phyloP scores from a whole-genome alignment of 352 stramenopile species.

The Globisporangium irregulare region DNA sequence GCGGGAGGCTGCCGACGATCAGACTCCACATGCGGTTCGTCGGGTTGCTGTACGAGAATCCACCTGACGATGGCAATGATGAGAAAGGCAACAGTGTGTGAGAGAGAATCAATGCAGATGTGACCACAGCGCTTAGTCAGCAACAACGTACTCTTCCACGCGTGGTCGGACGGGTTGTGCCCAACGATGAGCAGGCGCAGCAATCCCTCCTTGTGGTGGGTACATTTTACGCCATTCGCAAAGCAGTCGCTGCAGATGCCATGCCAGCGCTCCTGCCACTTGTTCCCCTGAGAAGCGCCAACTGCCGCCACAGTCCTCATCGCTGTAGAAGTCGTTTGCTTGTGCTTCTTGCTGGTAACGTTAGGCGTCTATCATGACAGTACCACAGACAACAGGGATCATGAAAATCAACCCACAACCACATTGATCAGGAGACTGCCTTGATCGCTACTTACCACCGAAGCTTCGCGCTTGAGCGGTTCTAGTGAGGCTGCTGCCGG shows the following conservation, averaged over 20 bases:
- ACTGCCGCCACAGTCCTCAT: not conserved
- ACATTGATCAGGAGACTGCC: not conserved
- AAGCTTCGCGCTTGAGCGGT: not conserved
- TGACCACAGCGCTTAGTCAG: slow-evolving; percentile 4
- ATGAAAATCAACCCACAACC: not conserved
- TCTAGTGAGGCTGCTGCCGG: slow-evolving; percentile 1
- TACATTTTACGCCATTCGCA: slow-evolving; percentile 38
- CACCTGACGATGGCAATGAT: not conserved
- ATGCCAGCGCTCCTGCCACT: slow-evolving; percentile 86
- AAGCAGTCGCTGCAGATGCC: slow-evolving; percentile 76
- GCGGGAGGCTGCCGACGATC: slow-evolving; percentile 59
- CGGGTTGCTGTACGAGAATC: slow-evolving; percentile 59
- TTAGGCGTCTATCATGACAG: not conserved
- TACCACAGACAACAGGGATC: not conserved
- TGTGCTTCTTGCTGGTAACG: slow-evolving; percentile 9
- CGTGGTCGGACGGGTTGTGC: slow-evolving; percentile 89
- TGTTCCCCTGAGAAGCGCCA: slow-evolving; percentile 16
- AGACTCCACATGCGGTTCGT: slow-evolving; percentile 89
- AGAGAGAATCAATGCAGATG: not conserved
- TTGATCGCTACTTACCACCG: not conserved
- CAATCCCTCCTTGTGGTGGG: slow-evolving; percentile 56
- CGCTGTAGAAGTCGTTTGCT: not conserved
- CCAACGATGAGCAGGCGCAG: slow-evolving; percentile 84
- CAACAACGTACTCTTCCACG: slow-evolving; percentile 62
- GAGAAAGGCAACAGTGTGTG: not conserved